phyloP scores from a whole-genome alignment of 805 yeast genomes.

The Suhomyces tanzawaensis region DNA sequence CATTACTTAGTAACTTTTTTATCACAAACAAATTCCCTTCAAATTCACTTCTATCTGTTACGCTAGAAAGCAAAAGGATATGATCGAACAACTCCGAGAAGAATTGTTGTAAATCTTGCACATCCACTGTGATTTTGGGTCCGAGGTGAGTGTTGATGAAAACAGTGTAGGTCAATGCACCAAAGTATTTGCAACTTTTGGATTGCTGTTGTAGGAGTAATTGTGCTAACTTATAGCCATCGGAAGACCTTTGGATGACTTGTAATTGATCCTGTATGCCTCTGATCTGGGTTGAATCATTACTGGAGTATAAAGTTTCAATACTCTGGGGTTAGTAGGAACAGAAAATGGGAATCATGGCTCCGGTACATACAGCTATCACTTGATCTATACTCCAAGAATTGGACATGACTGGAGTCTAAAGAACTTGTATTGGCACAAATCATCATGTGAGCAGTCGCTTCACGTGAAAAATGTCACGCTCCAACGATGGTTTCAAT shows the following conservation, averaged over 20 bases:
- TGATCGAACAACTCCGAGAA: constrained; percentile 7
- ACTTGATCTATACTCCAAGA: not conserved
- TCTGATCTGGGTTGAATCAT: constrained; percentile 36
- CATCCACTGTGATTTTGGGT: not conserved
- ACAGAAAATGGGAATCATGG: not conserved
- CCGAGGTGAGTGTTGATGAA: constrained; percentile 37
- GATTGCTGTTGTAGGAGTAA: constrained; percentile 43
- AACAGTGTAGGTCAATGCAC: constrained; percentile 77
- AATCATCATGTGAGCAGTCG: too few relatives aligned
- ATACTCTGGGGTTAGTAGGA: constrained; percentile 17
- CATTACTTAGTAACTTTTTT: constrained; percentile 55
- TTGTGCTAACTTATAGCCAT: constrained; percentile 60
- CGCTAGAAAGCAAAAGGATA: constrained; percentile 6
- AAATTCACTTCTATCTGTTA: constrained; percentile 1
- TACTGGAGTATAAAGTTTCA: constrained; percentile 44
- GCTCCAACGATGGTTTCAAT: too few relatives aligned
- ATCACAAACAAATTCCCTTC: constrained; percentile 39
- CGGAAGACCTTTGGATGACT: constrained; percentile 50
- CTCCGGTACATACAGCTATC: not conserved
- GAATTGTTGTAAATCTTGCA: constrained; percentile 2
- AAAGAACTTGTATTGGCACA: too few relatives aligned
- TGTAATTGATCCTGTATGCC: constrained; percentile 57
- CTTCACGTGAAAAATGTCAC: too few relatives aligned
- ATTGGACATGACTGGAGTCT: not conserved
- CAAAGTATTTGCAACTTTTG: constrained; percentile 64